Percentiles rank a stretch among this genome's conserved stretches.
phyloP scores from a whole-genome alignment of 176 grass and related monocot species.

The Tillandsia fasciculata region DNA sequence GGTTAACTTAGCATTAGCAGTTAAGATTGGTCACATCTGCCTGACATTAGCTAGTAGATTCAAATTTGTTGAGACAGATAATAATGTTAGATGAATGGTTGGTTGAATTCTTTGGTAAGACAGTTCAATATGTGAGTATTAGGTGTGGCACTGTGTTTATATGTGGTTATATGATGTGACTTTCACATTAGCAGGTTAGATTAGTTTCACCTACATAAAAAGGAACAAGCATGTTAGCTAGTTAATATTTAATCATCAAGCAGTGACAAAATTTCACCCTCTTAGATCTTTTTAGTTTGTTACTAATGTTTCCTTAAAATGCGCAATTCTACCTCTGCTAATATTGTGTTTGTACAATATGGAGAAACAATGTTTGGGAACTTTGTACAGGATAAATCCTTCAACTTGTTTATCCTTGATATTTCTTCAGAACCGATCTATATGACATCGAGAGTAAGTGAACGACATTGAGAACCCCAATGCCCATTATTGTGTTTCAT shows the following conservation, averaged over 20 bases:
- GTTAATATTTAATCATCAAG: background rate
- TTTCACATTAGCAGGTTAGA: no score
- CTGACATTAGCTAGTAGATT: no score
- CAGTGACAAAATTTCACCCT: background rate
- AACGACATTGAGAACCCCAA: constrained; percentile 3
- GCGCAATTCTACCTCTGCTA: background rate
- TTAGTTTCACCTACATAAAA: no score
- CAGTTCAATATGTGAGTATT: no score
- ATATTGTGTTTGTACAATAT: background rate
- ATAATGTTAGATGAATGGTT: no score
- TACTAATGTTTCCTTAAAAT: background rate
- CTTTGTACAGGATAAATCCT: background rate
- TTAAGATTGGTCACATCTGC: background rate
- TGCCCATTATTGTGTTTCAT: background rate
- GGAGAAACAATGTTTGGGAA: background rate
- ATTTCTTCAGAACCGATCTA: constrained; percentile 30
- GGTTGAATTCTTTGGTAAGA: no score
- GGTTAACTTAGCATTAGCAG: background rate
- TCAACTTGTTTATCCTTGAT: constrained; percentile 27
- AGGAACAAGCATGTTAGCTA: no score
- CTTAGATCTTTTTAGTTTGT: constrained; percentile 1
- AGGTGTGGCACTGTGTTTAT: no score
- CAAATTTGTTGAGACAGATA: no score
- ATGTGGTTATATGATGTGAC: no score
- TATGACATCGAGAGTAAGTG: constrained; percentile 43